Conservation (phyloP, 768 basidiomycete genomes). For the Mycena crocata region DNA sequence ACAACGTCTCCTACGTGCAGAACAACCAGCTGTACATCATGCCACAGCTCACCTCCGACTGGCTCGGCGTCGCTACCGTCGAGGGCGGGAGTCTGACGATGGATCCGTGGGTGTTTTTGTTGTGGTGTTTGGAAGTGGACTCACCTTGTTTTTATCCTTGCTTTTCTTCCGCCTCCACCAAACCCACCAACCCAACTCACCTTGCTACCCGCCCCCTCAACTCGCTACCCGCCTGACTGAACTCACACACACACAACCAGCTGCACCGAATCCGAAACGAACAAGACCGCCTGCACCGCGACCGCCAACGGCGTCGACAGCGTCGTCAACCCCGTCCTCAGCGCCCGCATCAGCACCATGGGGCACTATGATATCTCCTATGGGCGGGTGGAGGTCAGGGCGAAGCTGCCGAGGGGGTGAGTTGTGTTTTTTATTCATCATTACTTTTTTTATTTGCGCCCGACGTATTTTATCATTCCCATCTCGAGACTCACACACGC, state of each 20-base stretch:
- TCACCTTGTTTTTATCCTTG: too few species aligned
- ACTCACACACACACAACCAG: too few species aligned
- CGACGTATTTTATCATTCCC: too few species aligned
- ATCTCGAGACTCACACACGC: too few species aligned
- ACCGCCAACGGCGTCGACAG: constrained; percentile 53
- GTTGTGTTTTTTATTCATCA: constrained; percentile 45
- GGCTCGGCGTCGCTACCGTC: constrained; percentile 47
- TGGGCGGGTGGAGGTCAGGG: constrained; percentile 71
- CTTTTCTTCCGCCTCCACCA: too few species aligned
- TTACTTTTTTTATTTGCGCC: too few species aligned
- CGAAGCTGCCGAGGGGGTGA: constrained; percentile 68
- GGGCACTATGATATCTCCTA: constrained; percentile 67
- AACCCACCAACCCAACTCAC: too few species aligned
- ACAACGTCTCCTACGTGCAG: constrained; percentile 61
- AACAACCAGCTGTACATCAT: constrained; percentile 82
- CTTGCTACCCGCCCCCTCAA: too few species aligned
- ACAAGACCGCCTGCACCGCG: constrained; percentile 55
- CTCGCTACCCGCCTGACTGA: too few species aligned
- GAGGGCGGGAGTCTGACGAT: constrained; percentile 52
- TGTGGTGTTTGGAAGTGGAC: too few species aligned
- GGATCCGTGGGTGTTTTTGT: too few species aligned
- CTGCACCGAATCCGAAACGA: constrained; percentile 40
- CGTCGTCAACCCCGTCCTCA: constrained; percentile 82
- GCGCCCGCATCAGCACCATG: constrained; percentile 78
- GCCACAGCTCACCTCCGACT: constrained; percentile 81